phyloP scores from a whole-genome alignment of 352 stramenopile species.

The Phytophthora foliorum region DNA sequence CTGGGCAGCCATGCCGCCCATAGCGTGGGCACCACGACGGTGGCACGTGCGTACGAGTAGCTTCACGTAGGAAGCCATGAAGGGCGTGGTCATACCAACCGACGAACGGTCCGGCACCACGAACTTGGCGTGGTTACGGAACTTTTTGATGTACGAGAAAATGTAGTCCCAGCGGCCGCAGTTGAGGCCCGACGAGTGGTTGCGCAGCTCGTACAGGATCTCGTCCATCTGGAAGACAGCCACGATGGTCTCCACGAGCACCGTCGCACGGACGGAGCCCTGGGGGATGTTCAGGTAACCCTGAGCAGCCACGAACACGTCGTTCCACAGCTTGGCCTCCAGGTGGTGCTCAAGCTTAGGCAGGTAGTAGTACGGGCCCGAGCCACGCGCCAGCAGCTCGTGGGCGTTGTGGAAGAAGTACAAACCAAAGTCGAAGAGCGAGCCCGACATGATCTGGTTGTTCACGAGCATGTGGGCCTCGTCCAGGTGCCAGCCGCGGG shows the following conservation, averaged over 20 bases:
- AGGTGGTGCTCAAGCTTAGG: conserved; percentile 97
- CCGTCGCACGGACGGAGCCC: conserved; percentile 93
- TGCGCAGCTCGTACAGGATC: conserved; percentile 95
- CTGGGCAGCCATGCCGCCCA: conserved; percentile 98
- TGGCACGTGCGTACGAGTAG: conserved; percentile 96
- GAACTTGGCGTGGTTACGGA: conserved; percentile 93
- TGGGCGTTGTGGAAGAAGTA: conserved; percentile 98
- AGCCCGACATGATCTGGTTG: conserved; percentile 92
- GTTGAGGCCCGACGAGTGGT: conserved; percentile 97
- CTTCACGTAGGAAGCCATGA: conserved; percentile 96
- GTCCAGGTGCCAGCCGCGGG: conserved; percentile 95
- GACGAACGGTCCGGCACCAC: conserved; percentile 93
- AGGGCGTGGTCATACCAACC: conserved; percentile 95
- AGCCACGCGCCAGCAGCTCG: conserved; percentile 83
- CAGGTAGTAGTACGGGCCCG: conserved; percentile 96
- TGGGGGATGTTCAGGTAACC: conserved; percentile 92
- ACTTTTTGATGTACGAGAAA: conserved; percentile 98
- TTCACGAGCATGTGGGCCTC: conserved; percentile 96
- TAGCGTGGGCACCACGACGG: conserved; percentile 95
- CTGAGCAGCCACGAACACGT: conserved; percentile 96
- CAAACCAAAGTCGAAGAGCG: conserved; percentile 96
- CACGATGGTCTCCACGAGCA: conserved; percentile 97
- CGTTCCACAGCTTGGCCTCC: conserved; percentile 97
- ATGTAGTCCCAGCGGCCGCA: conserved; percentile 98
- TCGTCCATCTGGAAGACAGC: conserved; percentile 98